Evolutionary conservation across 1,284 basidiomycete species (phyloP).

Genomic region (Clitocybe nebularis): DNA sequence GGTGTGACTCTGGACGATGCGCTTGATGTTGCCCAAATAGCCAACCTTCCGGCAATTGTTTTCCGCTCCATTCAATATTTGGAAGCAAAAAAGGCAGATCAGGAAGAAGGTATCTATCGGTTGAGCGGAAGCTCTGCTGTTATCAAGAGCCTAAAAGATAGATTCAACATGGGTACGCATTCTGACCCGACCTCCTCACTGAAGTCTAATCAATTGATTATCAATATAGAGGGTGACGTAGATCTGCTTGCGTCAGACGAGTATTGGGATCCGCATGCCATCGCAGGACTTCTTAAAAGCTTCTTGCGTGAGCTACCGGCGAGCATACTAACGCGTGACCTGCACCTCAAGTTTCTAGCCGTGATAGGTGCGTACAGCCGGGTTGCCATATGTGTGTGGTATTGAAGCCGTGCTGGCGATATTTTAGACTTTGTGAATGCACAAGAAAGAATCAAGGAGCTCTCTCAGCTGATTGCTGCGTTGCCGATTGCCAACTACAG

Average conservation of each 20-base stretch:
- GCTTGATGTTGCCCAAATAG: constrained; percentile 84
- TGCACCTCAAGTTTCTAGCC: constrained; percentile 83
- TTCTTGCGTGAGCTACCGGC: constrained; percentile 89
- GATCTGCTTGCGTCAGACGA: constrained; percentile 84
- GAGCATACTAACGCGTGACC: constrained; percentile 87
- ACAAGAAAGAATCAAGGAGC: constrained; percentile 83
- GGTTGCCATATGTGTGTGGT: not conserved
- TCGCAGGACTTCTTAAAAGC: constrained; percentile 88
- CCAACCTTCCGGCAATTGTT: constrained; percentile 89
- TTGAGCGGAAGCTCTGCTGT: constrained; percentile 90
- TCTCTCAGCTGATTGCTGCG: constrained; percentile 81
- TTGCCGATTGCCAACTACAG: constrained; percentile 94
- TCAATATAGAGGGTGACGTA: constrained; percentile 77
- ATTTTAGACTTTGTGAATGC: constrained; percentile 79
- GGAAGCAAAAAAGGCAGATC: constrained; percentile 87
- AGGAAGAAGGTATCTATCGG: constrained; percentile 97
- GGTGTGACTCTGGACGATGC: constrained; percentile 87
- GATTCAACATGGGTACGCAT: constrained; percentile 80
- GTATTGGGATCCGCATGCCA: constrained; percentile 93
- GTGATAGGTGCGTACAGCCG: constrained; percentile 88
- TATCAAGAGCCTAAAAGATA: constrained; percentile 90
- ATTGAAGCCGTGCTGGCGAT: constrained; percentile 12
- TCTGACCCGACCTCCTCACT: constrained; percentile 10
- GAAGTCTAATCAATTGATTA: constrained; percentile 5
- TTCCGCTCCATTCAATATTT: constrained; percentile 92